Base-by-base conservation (phyloP, 1,284 basidiomycete species). In the Wolfiporia cocos region DNA sequence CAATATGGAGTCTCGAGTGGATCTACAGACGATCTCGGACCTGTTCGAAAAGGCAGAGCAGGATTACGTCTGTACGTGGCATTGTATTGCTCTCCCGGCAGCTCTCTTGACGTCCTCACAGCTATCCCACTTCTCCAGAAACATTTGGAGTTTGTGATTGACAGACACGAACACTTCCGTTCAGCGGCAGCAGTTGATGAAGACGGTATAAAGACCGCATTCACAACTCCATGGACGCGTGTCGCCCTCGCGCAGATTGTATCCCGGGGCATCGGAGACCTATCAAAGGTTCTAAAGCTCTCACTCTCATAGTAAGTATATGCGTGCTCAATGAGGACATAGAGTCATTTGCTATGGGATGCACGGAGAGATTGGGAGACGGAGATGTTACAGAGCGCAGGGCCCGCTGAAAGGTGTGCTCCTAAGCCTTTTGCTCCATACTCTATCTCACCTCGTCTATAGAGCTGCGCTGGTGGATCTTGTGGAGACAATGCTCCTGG, bases 271-370 rank as follows among this genome's bases (percentile, higher is more conserved):
- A 55, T 66, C 12, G 71, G 68, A 3, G 83, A 90, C 65, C 53
- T 87, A 38, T 73, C 70, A 15, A 66, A 77, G 70, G 85, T 76
- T 52, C n/a, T n/a, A n/a, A 48, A 55, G 37, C 14, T 11, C 18
- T 19, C 34, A 19, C 34, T 3, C 29, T n/a, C 12, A 11, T 2
- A 3, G 14, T 11, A n/a, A 7, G 23, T 3, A 6, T 19, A 12
- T 19, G 14, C 7, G 3, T 24, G 5, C 18, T 10, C 22, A 23
- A 3, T 12, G 35, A 12, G 1, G 1, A 33, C 39, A 31, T 58
- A 92, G 81, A 84, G 87, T 51, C 76, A 81, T 44, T 48, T 69
- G 31, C 56, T 93, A 1, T 94, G 87, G 86, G 77, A 87, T 49
- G 48, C 70, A 21, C 77, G 79, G 59, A 68, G 76, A 18, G 81